These are phyloP conservation scores for Ceriops zippeliana DNA, from an alignment of 345 rosid species.

Conservation along the genomic window DNA sequence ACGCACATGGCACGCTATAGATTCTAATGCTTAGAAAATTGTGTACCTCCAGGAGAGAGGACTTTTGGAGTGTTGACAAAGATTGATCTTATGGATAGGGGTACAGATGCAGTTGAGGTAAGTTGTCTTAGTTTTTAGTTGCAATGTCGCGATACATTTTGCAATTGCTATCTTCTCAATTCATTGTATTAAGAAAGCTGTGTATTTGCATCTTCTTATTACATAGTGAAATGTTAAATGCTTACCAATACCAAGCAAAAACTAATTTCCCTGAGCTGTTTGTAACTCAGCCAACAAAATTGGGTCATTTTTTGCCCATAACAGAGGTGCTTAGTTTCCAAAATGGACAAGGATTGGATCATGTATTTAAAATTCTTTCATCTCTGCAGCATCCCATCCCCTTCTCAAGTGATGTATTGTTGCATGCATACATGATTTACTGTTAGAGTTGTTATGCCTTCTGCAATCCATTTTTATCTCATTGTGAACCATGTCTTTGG, in stretches of 20 bases:
- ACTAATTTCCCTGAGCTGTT: background rate
- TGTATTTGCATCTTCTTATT: too few species aligned
- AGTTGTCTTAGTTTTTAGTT: conserved; percentile 33
- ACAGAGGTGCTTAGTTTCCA: background rate
- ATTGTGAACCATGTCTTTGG: conserved; percentile 14
- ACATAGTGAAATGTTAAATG: too few species aligned
- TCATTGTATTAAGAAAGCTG: background rate
- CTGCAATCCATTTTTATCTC: background rate
- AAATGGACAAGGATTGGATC: background rate
- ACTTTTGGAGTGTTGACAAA: conserved; percentile 96
- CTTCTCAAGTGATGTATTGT: too few species aligned
- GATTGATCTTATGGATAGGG: conserved; percentile 99
- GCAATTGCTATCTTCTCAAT: background rate
- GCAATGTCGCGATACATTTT: background rate
- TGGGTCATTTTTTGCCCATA: background rate
- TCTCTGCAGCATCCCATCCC: too few species aligned
- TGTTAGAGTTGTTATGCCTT: background rate
- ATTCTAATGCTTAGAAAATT: background rate
- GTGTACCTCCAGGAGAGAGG: conserved; percentile 72
- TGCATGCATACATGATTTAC: background rate
- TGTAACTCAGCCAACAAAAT: background rate
- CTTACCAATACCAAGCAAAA: too few species aligned
- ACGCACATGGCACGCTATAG: background rate
- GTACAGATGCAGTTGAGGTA: conserved; percentile 98
- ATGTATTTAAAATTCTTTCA: too few species aligned